Percentiles rank a stretch among this genome's conserved stretches.
Evolutionary conservation across 768 basidiomycete species (phyloP).

Genomic region (Sarcodon sp.): DNA sequence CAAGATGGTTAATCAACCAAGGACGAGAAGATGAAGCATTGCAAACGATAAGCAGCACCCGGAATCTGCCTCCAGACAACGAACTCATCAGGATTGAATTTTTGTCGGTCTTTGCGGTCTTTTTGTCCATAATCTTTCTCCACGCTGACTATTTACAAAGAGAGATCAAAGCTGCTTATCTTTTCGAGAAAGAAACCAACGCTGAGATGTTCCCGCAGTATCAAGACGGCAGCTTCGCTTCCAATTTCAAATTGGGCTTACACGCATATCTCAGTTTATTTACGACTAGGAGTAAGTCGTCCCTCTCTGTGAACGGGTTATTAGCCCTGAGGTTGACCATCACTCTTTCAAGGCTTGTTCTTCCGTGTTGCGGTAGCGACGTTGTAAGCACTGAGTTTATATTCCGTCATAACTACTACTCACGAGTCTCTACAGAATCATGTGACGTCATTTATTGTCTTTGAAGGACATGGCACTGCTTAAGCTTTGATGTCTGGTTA

Average conservation of each 20-base stretch:
- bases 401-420: not conserved
- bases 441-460: no score
- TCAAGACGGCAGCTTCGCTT: constrained; percentile 45
- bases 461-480: no score
- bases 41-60: constrained; percentile 44
- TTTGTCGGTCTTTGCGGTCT: constrained; percentile 30
- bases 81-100: constrained; percentile 66
- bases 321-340: not conserved
- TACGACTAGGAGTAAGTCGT: constrained; percentile 27
- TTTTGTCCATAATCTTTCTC: not conserved
- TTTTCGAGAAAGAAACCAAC: constrained; percentile 60
- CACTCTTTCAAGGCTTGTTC: constrained; percentile 33
- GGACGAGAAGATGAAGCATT: constrained; percentile 69
- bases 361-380: constrained; percentile 52
- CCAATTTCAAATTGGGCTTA: constrained; percentile 49
- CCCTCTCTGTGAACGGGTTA: not conserved
- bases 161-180: constrained; percentile 61
- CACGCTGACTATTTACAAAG: constrained; percentile 15
- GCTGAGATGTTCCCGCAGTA: constrained; percentile 44
- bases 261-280: constrained; percentile 52
- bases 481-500: no score
- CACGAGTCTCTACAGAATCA: constrained; percentile 14
- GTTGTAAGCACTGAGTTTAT: constrained; percentile 20
- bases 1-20: constrained; percentile 68
- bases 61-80: constrained; percentile 38